Base-by-base conservation (phyloP, 495 filamentous ascomycete genomes). In the Podospora conica region DNA sequence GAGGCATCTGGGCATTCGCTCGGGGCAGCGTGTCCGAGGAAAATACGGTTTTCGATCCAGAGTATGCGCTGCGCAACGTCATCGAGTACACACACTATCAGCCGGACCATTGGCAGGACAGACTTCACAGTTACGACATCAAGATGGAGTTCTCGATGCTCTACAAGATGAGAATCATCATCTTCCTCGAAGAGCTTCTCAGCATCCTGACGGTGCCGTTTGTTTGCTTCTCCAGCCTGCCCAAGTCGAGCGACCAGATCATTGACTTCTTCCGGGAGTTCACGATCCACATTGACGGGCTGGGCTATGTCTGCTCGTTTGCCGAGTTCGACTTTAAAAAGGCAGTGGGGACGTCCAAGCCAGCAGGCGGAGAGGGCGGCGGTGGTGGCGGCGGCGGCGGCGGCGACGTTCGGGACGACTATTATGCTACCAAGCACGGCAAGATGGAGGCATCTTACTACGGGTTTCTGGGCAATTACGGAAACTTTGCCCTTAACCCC, bases 201-300 rank as follows among this genome's bases (percentile, higher is more conserved):
- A 92, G 92, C 76, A 92, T 98, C 74, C 84, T 98, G 53, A 87
- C 95, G 62, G 96, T 93, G 8, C 95, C 95, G 6, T 90, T 96
- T 64, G 86, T 98, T 22, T 85, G 98, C 28, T 91, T 93, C 82
- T 88, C 89, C 74, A 93, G 90, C 64, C 83, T 98, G 57, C 92
- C 93, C 7, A 91, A 90, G 73, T 93, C 90, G 78, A 92, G 89
- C 75, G 96, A 98, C 71, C 90, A 91, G 61, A 86, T 98, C 65
- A 90, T 98, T 60, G 95, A 98, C 73, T 98, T 98, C 78, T 97
- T 98, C 79, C 86, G 95, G 18, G 95, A 98, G 73, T 97, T 97
- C 71, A 97, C 95, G 1, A 87, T 98, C 21, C 94, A 98, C 70
- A 92, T 98, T 11, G 96, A 98, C 78, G 95, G 95, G 0, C 83